Evolutionary conservation across 768 basidiomycete species (phyloP).

Genomic region (Multifurca ochricompacta): DNA sequence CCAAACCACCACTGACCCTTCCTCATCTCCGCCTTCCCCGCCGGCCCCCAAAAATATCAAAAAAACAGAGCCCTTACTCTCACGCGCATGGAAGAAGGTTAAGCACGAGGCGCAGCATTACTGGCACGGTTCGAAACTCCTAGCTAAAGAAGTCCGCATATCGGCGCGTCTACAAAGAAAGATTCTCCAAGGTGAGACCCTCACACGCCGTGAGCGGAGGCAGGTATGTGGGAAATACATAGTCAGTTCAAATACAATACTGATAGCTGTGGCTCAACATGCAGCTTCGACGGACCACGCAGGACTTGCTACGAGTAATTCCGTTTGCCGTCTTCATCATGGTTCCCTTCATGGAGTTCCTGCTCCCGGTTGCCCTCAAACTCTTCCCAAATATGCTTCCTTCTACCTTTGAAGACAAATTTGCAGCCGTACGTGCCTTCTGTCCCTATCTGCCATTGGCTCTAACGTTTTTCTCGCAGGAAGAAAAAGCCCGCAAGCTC

Average conservation of each 20-base stretch:
- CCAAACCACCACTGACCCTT: slow-evolving; percentile 40
- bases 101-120: slow-evolving; percentile 97
- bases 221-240: slow-evolving; percentile 47
- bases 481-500: slow-evolving; percentile 95
- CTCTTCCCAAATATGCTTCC: slow-evolving; percentile 99
- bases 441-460: not conserved
- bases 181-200: slow-evolving; percentile 79
- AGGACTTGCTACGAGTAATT: slow-evolving; percentile 85
- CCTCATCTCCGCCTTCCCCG: slow-evolving; percentile 23
- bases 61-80: slow-evolving; percentile 38
- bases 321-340: slow-evolving; percentile 93
- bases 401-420: slow-evolving; percentile 97
- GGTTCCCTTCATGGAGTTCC: slow-evolving; percentile 97
- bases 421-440: slow-evolving; percentile 61
- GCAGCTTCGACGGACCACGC: slow-evolving; percentile 87
- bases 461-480: slow-evolving; percentile 37
- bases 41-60: slow-evolving; percentile 29
- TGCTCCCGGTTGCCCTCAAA: slow-evolving; percentile 92
- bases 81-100: slow-evolving; percentile 81
- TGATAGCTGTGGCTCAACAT: not conserved
- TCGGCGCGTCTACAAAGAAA: slow-evolving; percentile 84
- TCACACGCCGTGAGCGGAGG: slow-evolving; percentile 89
- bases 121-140: slow-evolving; percentile 91
- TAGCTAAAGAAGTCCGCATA: slow-evolving; percentile 92
- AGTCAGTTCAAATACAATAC: not conserved